Evolutionary conservation across 176 grass and related monocot genomes (phyloP), one percentile per base, ranked within the genome.

Genomic region (Tuctoria greenei): DNA sequence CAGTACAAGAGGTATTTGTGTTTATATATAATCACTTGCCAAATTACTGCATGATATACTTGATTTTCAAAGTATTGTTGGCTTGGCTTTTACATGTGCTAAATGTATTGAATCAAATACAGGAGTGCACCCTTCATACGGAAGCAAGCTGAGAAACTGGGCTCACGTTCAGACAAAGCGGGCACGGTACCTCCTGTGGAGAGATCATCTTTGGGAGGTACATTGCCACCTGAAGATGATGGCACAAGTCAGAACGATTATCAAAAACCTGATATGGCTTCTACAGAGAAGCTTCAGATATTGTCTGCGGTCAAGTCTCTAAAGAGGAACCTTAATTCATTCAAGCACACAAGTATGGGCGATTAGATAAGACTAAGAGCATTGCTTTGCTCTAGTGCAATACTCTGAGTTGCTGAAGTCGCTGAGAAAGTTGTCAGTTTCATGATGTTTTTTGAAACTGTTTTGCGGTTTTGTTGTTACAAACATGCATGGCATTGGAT

Each of bases 1-100:
- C 87, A 90, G 55, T 93, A 88, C 74, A 97, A 93, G 77, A 97
- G 93, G 93, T 93, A 93, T 13, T 12, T 54, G 17, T 64, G 34
- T 1, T 20, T 57, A 24, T 26, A 61, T 38, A 8, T 10, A 52
- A 40, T 41, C 4, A 3, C 13, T 57, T 43, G 25, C 51, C 11
- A 17, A 24, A 14, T 45, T 81, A 75, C 0, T 31, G 10, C 44
- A 11, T 18, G 23, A 6, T 25, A 5, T 74, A 45, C 24, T 7
- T 79, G 21, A 70, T 21, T 54, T 78, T 18, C 18, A 20, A 27
- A 54, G 38, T 54, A 8, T 61, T 39, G 24, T 21, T 69, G 17
- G 8, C 26, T 77, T 43, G 27, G 23, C 14, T 7, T 40, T 40
- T 70, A 65, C 23, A 31, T 2, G 28, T 59, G 23, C 39, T 73